phyloP scores from a whole-genome alignment of 129 eudicot genomes.

The Daucus carota region DNA sequence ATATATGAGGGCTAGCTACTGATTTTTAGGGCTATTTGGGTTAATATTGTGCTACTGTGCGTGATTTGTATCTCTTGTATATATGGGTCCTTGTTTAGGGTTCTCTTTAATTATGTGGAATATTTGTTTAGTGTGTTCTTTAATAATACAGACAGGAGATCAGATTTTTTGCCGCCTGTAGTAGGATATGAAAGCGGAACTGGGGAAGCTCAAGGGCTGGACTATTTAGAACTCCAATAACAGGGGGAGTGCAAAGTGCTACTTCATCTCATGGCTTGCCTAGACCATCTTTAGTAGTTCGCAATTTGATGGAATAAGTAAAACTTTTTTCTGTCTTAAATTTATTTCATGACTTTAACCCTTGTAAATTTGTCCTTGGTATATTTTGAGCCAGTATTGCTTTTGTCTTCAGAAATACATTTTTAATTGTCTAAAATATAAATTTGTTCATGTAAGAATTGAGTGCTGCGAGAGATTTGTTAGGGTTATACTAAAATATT shows the following conservation, averaged over 20 bases:
- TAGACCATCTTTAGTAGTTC: slow-evolving; percentile 89
- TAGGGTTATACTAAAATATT: no score
- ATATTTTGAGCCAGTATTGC: not conserved
- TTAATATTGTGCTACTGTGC: no score
- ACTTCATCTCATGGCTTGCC: slow-evolving; percentile 98
- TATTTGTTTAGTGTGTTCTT: no score
- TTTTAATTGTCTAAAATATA: not conserved
- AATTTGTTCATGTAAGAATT: slow-evolving; percentile 32
- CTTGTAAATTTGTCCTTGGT: slow-evolving; percentile 73
- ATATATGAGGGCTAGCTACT: no score
- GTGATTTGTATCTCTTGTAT: no score
- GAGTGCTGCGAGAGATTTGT: slow-evolving; percentile 88
- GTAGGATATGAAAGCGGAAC: slow-evolving; percentile 25
- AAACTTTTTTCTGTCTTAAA: not conserved
- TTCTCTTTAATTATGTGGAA: no score
- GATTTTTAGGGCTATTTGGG: no score
- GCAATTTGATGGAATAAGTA: slow-evolving; percentile 98
- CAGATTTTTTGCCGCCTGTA: slow-evolving; percentile 28
- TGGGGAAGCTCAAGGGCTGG: slow-evolving; percentile 71
- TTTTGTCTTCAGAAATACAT: not conserved
- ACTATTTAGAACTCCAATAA: slow-evolving; percentile 88
- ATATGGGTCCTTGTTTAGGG: no score
- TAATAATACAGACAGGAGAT: slow-evolving; percentile 15
- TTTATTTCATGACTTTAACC: not conserved
- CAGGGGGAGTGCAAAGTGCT: slow-evolving; percentile 99